Percentiles rank a stretch among this genome's conserved stretches.
phyloP scores from a whole-genome alignment of 306 rosid genomes.

The Prunus davidiana region DNA sequence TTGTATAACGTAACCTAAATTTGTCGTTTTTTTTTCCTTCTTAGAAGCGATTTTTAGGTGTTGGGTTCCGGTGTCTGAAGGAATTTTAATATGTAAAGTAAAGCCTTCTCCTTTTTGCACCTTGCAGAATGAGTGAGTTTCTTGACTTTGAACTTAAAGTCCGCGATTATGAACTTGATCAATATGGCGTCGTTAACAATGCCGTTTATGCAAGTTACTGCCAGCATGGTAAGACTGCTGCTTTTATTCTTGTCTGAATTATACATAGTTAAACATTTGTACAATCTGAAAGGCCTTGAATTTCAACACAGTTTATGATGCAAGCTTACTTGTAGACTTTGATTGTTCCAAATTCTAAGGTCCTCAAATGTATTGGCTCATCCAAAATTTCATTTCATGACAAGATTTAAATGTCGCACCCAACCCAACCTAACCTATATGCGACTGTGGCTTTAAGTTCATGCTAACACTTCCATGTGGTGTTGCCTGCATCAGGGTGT shows the following conservation, averaged over 20 bases:
- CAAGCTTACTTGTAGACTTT: not conserved
- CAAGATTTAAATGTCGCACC: not conserved
- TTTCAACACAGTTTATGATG: not conserved
- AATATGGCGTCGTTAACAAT: constrained; percentile 90
- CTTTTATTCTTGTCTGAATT: constrained; percentile 2
- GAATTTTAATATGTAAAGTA: not conserved
- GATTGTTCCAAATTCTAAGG: too few relatives aligned
- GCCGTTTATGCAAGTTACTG: constrained; percentile 90
- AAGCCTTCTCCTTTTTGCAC: constrained; percentile 10
- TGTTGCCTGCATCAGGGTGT: too few relatives aligned
- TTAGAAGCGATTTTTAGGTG: too few relatives aligned
- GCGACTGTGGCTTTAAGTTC: not conserved
- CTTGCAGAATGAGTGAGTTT: constrained; percentile 69
- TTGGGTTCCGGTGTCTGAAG: too few relatives aligned
- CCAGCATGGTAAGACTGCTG: constrained; percentile 65
- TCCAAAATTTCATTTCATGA: not conserved
- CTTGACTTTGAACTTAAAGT: constrained; percentile 69
- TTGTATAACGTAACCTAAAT: not conserved
- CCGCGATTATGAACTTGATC: constrained; percentile 92
- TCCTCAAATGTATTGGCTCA: too few relatives aligned
- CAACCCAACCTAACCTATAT: not conserved
- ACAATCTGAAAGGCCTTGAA: not conserved
- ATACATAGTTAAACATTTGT: not conserved
- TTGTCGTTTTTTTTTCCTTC: not conserved
- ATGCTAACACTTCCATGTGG: too few relatives aligned